Conservation (phyloP, 495 filamentous ascomycete species). For the Lophiotrema nucula region DNA sequence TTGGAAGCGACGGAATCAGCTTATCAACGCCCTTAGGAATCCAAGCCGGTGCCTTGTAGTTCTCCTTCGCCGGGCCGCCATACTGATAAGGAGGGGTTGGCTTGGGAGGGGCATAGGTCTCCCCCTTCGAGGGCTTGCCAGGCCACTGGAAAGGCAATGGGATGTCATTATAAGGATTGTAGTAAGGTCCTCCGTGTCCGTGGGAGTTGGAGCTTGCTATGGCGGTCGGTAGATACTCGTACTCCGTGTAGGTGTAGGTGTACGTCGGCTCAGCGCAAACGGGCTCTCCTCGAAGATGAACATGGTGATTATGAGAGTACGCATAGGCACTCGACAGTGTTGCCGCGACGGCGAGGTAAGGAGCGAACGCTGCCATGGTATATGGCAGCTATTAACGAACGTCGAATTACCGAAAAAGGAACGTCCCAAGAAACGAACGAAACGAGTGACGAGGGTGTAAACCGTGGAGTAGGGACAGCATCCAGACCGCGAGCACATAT, state of each 20-base stretch:
- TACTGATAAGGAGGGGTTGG: slow-evolving; percentile 25
- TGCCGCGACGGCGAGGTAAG: slow-evolving; percentile 22
- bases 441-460: slow-evolving; percentile 5
- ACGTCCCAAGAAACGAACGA: background rate
- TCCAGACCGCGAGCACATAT: background rate
- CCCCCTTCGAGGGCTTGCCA: slow-evolving; percentile 11
- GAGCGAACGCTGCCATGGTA: slow-evolving; percentile 27
- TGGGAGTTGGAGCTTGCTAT: slow-evolving; percentile 9
- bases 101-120: slow-evolving; percentile 5
- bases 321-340: slow-evolving; percentile 19
- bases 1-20: slow-evolving; percentile 23
- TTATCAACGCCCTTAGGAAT: slow-evolving; percentile 25
- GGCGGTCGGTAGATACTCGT: background rate
- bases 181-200: slow-evolving; percentile 26
- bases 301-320: background rate
- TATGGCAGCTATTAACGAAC: slow-evolving; percentile 19
- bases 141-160: slow-evolving; percentile 24
- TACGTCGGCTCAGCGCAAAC: slow-evolving; percentile 1
- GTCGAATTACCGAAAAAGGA: slow-evolving; percentile 2
- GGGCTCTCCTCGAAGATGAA: background rate
- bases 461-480: background rate
- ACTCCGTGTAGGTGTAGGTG: slow-evolving; percentile 10
- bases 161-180: slow-evolving; percentile 29
- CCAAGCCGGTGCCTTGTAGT: slow-evolving; percentile 30
- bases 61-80: slow-evolving; percentile 11